Percentiles rank a stretch among this genome's conserved stretches.
phyloP scores from a whole-genome alignment of 2,329 filamentous ascomycete species.

The Chrysoporthe deuterocubensis region DNA sequence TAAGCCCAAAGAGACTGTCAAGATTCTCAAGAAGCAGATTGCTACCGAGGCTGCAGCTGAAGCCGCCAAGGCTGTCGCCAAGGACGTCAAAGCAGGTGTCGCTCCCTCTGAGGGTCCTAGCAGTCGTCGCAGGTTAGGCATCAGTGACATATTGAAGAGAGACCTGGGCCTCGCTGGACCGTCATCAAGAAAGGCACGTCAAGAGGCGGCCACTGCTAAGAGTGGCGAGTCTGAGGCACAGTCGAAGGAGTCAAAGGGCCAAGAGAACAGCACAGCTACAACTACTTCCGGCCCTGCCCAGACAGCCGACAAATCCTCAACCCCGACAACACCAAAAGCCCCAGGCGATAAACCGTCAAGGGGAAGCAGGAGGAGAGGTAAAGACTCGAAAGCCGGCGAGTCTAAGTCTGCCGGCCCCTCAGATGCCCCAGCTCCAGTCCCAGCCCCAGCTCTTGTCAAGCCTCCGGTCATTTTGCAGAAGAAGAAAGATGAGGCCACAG shows the following conservation, averaged over 20 bases:
- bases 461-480: slow-evolving; percentile 46
- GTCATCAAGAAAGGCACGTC: slow-evolving; percentile 63
- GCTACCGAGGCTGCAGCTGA: slow-evolving; percentile 54
- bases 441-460: slow-evolving; percentile 33
- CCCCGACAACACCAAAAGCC: slow-evolving; percentile 38
- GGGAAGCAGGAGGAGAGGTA: slow-evolving; percentile 31
- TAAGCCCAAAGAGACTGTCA: slow-evolving; percentile 63
- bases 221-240: slow-evolving; percentile 56
- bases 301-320: slow-evolving; percentile 25
- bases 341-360: slow-evolving; percentile 28
- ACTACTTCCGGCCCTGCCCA: slow-evolving; percentile 29
- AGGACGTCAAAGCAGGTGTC: slow-evolving; percentile 38
- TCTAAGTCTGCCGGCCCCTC: slow-evolving; percentile 34
- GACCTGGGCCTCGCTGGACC: slow-evolving; percentile 68
- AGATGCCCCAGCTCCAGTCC: slow-evolving; percentile 30
- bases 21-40: slow-evolving; percentile 65
- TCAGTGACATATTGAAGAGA: slow-evolving; percentile 67
- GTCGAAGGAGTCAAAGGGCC: slow-evolving; percentile 41
- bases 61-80: slow-evolving; percentile 48
- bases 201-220: slow-evolving; percentile 38
- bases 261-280: slow-evolving; percentile 23
- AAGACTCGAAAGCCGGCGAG: slow-evolving; percentile 29
- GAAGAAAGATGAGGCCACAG: slow-evolving; percentile 36
- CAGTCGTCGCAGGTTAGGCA: slow-evolving; percentile 59
- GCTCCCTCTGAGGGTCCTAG: slow-evolving; percentile 49